phyloP scores from a whole-genome alignment of 2,329 filamentous ascomycete genomes.

The Colletotrichum navitas region DNA sequence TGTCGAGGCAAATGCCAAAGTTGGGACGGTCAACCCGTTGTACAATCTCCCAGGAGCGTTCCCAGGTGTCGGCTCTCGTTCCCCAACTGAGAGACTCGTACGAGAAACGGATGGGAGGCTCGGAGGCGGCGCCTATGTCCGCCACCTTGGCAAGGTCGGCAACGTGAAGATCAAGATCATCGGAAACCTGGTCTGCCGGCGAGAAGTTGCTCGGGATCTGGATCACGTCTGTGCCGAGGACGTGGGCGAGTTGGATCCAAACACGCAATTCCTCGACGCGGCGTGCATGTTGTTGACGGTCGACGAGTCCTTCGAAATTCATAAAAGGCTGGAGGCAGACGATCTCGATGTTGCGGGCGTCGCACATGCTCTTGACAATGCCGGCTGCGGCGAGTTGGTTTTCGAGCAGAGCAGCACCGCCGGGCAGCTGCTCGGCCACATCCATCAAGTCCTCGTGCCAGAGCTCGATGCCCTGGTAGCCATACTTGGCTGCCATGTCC shows the following conservation, averaged over 20 bases:
- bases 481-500: slow-evolving; percentile 73
- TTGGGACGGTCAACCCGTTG: slow-evolving; percentile 74
- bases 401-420: slow-evolving; percentile 52
- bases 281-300: slow-evolving; percentile 68
- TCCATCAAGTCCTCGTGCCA: slow-evolving; percentile 83
- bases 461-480: slow-evolving; percentile 78
- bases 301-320: slow-evolving; percentile 80
- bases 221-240: slow-evolving; percentile 77
- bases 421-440: slow-evolving; percentile 62
- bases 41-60: slow-evolving; percentile 77
- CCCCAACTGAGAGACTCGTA: slow-evolving; percentile 83
- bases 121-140: slow-evolving; percentile 71
- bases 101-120: slow-evolving; percentile 73
- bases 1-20: slow-evolving; percentile 83
- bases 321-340: slow-evolving; percentile 82
- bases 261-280: slow-evolving; percentile 73
- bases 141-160: slow-evolving; percentile 74
- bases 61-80: slow-evolving; percentile 78
- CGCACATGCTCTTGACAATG: slow-evolving; percentile 69
- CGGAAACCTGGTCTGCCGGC: slow-evolving; percentile 57
- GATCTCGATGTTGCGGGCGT: slow-evolving; percentile 66
- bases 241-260: slow-evolving; percentile 76
- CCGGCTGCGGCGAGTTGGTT: slow-evolving; percentile 70
- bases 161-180: slow-evolving; percentile 68
- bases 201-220: slow-evolving; percentile 81